These are phyloP conservation scores for Triangularia verruculosa DNA, from an alignment of 2,329 filamentous ascomycete species.

Conservation along the genomic window DNA sequence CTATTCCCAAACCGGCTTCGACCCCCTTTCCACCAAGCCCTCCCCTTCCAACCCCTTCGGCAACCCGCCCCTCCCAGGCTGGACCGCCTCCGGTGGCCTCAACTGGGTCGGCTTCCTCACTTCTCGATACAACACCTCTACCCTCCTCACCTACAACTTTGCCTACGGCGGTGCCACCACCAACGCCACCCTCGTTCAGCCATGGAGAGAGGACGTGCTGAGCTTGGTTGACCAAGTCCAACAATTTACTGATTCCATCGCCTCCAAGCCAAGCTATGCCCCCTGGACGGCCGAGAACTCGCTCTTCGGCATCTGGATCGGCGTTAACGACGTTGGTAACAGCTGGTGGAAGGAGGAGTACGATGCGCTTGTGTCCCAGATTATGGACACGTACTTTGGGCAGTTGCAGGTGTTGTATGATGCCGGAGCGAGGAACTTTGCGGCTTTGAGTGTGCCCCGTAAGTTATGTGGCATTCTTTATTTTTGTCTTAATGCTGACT, in stretches of 20 bases:
- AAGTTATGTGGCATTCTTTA: constrained; percentile 17
- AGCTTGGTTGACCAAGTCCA: constrained; percentile 52
- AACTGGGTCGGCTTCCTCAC: constrained; percentile 50
- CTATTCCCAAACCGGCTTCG: constrained; percentile 58
- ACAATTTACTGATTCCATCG: constrained; percentile 38
- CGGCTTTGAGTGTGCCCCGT: constrained; percentile 47
- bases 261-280: constrained; percentile 33
- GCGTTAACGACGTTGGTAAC: constrained; percentile 55
- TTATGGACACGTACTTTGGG: constrained; percentile 44
- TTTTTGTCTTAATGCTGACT: constrained; percentile 5
- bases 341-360: constrained; percentile 45
- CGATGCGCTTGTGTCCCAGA: constrained; percentile 31
- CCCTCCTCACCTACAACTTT: constrained; percentile 47
- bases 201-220: constrained; percentile 46
- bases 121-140: constrained; percentile 40
- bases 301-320: constrained; percentile 52
- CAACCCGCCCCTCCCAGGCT: constrained; percentile 54
- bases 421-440: constrained; percentile 46
- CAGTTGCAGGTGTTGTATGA: constrained; percentile 43
- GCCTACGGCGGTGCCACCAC: constrained; percentile 51
- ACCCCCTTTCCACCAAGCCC: constrained; percentile 48
- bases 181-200: constrained; percentile 46
- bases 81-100: constrained; percentile 44
- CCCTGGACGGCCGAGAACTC: constrained; percentile 44
- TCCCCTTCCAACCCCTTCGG: constrained; percentile 55